Evolutionary conservation across 768 basidiomycete genomes (phyloP), one percentile per base, ranked within the genome.

Genomic region (Cystobasidium onofrii): DNA sequence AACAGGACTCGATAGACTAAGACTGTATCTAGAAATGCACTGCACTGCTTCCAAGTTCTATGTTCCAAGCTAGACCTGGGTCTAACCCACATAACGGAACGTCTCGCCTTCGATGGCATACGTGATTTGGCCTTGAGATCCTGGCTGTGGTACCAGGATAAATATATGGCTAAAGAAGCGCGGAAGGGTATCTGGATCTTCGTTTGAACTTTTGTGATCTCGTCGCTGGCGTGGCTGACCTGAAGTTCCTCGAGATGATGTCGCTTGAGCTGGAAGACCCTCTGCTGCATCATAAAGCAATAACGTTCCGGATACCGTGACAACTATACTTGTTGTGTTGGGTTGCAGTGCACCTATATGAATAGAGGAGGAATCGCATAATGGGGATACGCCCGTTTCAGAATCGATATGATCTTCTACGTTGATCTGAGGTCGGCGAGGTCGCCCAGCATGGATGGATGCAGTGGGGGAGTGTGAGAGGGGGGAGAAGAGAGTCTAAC

Each of bases 31-130:
- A n/a, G n/a, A 17, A 17, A 20, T 50, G 46, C 46, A 50, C 46
- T 50, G 46, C 46, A 50, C 46, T 50, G 46, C 46, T 50, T 17
- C 46, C 18, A 3, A 15, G 4, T 12, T 12, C 20, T 60, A 6
- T 17, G 18, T 34, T 36, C 25, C 34, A 43, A 25, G 12, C 12
- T 20, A 10, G 6, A 15, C 7, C 39, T 4, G 31, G 17, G 7
- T 39, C 44, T 50, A 69, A 10, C 66, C 66, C n/a, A 71, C 69
- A 29, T 55, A 71, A 20, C 69, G n/a, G 39, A 71, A 71, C 25
- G 69, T 71, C 69, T 71, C 69, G 50, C 69, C 55, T 55, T 71
- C 46, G 2, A 71, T 55, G 27, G 55, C 69, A 55, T 71, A 71
- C 46, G 33, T 60, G 15, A 33, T 33, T 23, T 52, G 50, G 10